Percentiles rank a stretch among this genome's conserved stretches.
Conservation (phyloP, 2,329 filamentous ascomycete genomes). For the Cercospora sp. region DNA sequence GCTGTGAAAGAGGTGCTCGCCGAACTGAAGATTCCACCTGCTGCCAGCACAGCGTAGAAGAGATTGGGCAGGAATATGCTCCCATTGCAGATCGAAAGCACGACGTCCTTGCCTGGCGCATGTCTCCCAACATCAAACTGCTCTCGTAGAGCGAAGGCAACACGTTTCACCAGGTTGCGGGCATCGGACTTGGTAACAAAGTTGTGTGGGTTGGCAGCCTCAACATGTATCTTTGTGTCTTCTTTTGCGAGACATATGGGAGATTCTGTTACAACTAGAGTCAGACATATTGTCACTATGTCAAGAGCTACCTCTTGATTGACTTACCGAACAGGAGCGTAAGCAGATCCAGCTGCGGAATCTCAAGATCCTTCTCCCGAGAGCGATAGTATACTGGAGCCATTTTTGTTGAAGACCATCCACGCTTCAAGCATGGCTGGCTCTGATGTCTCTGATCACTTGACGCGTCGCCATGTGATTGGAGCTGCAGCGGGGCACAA, state of each 20-base stretch:
- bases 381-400: constrained; percentile 4
- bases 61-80: constrained; percentile 55
- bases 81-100: constrained; percentile 57
- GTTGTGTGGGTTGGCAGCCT: constrained; percentile 56
- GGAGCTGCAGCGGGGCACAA: background rate
- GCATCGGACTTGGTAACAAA: constrained; percentile 54
- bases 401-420: background rate
- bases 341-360: constrained; percentile 42
- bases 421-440: background rate
- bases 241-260: constrained; percentile 42
- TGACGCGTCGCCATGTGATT: background rate
- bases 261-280: background rate
- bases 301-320: background rate
- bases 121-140: constrained; percentile 53
- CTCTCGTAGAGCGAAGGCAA: constrained; percentile 57
- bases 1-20: constrained; percentile 53
- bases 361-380: constrained; percentile 11
- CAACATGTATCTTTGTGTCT: constrained; percentile 56
- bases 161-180: constrained; percentile 51
- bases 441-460: background rate
- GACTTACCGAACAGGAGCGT: constrained; percentile 43
- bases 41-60: constrained; percentile 58
- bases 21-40: constrained; percentile 59
- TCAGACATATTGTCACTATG: background rate
- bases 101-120: constrained; percentile 53